phyloP scores from a whole-genome alignment of 345 rosid genomes.

The Salix suchowensis region DNA sequence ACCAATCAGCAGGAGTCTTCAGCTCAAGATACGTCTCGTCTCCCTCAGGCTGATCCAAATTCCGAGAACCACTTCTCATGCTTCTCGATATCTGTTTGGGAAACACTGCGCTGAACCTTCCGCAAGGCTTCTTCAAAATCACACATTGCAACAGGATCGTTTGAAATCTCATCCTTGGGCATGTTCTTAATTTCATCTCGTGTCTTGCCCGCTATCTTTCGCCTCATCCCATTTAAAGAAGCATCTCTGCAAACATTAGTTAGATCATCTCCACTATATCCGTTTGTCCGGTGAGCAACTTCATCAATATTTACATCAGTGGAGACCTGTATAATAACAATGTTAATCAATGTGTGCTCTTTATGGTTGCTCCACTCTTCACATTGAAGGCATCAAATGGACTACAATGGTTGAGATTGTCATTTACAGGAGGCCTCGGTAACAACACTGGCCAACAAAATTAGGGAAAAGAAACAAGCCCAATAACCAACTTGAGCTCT shows the following conservation, averaged over 20 bases:
- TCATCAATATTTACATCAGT: slow-evolving; percentile 83
- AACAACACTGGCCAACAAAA: not conserved
- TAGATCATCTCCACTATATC: slow-evolving; percentile 99
- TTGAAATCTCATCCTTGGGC: slow-evolving; percentile 96
- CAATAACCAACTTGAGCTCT: not conserved
- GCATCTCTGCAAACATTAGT: slow-evolving; percentile 98
- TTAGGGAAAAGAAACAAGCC: not conserved
- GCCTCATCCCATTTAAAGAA: slow-evolving; percentile 98
- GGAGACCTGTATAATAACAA: slow-evolving; percentile 55
- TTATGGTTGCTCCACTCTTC: not conserved
- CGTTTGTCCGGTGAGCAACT: slow-evolving; percentile 83
- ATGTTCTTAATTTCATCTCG: slow-evolving; percentile 98
- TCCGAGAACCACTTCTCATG: slow-evolving; percentile 97
- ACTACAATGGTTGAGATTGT: not conserved
- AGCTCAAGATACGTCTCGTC: not conserved
- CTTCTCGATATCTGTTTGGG: slow-evolving; percentile 83
- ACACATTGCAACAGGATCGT: slow-evolving; percentile 98
- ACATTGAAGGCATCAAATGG: not conserved
- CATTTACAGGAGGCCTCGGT: not conserved
- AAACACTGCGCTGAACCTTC: slow-evolving; percentile 95
- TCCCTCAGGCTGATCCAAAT: slow-evolving; percentile 77
- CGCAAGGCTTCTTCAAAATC: slow-evolving; percentile 92
- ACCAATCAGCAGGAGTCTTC: not conserved
- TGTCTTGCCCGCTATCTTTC: slow-evolving; percentile 97
- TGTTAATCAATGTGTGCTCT: not conserved